phyloP scores from a whole-genome alignment of 202 grass and related monocot genomes.

The Hordeum pubiflorum region DNA sequence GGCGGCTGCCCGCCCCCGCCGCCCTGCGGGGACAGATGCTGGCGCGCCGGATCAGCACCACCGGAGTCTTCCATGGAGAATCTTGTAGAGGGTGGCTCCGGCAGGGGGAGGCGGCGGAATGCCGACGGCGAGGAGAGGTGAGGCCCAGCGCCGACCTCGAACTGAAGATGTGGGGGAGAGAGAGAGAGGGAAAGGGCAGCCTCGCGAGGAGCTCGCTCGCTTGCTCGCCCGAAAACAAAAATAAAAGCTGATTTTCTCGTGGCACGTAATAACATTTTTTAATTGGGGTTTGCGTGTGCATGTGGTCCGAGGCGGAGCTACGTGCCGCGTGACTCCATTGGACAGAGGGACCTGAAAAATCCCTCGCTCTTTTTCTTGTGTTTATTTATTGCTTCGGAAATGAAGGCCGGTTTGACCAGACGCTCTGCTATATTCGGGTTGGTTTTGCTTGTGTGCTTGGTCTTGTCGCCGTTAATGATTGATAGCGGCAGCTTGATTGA shows the following conservation, averaged over 20 bases:
- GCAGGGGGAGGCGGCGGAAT: slow-evolving; percentile 7
- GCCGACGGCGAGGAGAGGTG: slow-evolving; percentile 1
- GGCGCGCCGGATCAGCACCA: slow-evolving; percentile 10
- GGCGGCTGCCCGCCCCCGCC: slow-evolving; percentile 3
- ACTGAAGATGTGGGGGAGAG: not conserved
- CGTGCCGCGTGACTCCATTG: slow-evolving; percentile 27
- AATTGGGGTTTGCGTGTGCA: slow-evolving; percentile 35
- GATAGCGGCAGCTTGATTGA: not conserved
- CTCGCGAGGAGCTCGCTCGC: not conserved
- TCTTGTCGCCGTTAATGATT: slow-evolving; percentile 1
- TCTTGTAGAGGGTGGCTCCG: not conserved
- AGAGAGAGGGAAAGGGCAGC: not conserved
- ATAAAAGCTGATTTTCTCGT: not conserved
- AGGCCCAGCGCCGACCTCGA: slow-evolving; percentile 1
- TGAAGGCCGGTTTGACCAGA: not conserved
- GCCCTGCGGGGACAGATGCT: slow-evolving; percentile 26
- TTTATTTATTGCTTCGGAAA: not conserved
- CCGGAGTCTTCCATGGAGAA: slow-evolving; percentile 23
- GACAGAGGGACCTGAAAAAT: not conserved
- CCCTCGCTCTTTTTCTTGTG: not conserved
- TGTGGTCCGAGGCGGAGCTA: slow-evolving; percentile 30
- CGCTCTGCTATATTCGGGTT: not conserved
- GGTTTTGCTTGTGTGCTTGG: not conserved
- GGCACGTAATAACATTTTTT: not conserved
- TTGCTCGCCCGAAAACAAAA: not conserved